phyloP scores from a whole-genome alignment of 1,139 yeast genomes.

The Suhomyces coccinellae region DNA sequence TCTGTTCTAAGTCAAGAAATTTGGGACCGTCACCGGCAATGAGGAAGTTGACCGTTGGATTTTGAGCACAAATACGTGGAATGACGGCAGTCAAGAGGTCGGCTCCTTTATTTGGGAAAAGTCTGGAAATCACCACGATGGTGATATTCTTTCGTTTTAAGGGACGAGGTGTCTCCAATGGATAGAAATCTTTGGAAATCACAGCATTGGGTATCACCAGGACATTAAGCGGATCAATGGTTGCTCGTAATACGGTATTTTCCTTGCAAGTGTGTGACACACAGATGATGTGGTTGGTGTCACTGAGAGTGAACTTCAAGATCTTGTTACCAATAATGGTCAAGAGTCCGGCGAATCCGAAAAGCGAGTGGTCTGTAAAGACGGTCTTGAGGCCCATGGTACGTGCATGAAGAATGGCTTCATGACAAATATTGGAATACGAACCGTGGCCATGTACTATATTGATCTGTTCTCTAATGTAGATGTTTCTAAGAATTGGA shows the following conservation, averaged over 20 bases:
- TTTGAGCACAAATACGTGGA: constrained; percentile 72
- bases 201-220: constrained; percentile 98
- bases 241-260: constrained; percentile 86
- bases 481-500: constrained; percentile 81
- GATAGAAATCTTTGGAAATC: constrained; percentile 76
- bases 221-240: constrained; percentile 72
- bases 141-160: constrained; percentile 46
- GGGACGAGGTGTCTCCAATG: constrained; percentile 34
- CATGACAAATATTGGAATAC: constrained; percentile 81
- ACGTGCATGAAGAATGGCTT: constrained; percentile 84
- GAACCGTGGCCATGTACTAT: constrained; percentile 97
- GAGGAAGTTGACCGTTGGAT: constrained; percentile 69
- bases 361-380: constrained; percentile 92
- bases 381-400: constrained; percentile 93
- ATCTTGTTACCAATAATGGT: constrained; percentile 85
- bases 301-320: constrained; percentile 79
- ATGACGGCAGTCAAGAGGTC: constrained; percentile 83
- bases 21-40: constrained; percentile 98
- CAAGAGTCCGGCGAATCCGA: constrained; percentile 88
- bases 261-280: constrained; percentile 97
- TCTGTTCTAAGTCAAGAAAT: constrained; percentile 89
- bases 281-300: constrained; percentile 89
- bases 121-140: constrained; percentile 85
- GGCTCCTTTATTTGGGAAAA: constrained; percentile 96
- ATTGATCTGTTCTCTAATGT: constrained; percentile 80